phyloP scores from a whole-genome alignment of 768 basidiomycete species.

The Amanita exitialis region DNA sequence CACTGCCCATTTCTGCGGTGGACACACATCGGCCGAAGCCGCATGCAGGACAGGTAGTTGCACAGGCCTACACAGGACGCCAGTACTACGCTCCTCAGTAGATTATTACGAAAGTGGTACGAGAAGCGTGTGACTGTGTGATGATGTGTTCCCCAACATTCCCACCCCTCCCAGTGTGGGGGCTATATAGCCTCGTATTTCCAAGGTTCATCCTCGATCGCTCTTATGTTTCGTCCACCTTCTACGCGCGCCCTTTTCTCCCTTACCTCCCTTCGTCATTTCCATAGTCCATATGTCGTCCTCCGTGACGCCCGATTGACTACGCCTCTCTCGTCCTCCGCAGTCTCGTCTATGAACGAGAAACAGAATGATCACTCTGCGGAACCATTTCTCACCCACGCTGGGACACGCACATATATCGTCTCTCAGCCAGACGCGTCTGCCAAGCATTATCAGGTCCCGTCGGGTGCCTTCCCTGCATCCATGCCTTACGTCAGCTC shows the following conservation, averaged over 20 bases:
- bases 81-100: constrained; percentile 29
- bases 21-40: constrained; percentile 81
- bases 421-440: constrained; percentile 64
- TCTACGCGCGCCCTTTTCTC: constrained; percentile 1
- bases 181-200: not conserved
- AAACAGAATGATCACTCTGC: constrained; percentile 46
- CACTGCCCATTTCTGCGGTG: constrained; percentile 85
- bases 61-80: constrained; percentile 26
- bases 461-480: constrained; percentile 55
- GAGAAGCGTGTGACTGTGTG: constrained; percentile 13
- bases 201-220: not conserved
- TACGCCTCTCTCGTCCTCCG: constrained; percentile 20
- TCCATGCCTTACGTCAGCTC: constrained; percentile 36
- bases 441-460: constrained; percentile 55
- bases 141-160: not conserved
- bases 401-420: constrained; percentile 55
- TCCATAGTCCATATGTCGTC: constrained; percentile 59
- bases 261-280: constrained; percentile 12
- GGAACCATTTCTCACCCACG: constrained; percentile 33
- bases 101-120: constrained; percentile 2
- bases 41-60: constrained; percentile 24
- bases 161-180: not conserved
- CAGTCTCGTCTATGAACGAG: constrained; percentile 37
- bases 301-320: constrained; percentile 30
- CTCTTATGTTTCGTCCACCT: not conserved